These are phyloP conservation scores for Carex scoparia DNA, from an alignment of 176 grass and related monocot species.

Conservation along the genomic window DNA sequence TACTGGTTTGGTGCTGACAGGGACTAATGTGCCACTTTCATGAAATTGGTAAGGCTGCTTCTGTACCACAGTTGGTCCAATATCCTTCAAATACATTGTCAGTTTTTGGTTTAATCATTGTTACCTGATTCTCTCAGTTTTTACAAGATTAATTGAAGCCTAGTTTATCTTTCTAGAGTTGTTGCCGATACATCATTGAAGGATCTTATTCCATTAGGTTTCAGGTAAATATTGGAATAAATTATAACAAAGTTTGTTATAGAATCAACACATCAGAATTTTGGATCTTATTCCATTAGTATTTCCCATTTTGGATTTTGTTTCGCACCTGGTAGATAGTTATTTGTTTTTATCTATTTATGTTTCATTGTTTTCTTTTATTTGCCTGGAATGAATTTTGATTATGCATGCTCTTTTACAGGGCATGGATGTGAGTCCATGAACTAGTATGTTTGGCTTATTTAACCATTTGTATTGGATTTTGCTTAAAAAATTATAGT, in stretches of 20 bases:
- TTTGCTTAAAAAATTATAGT: background rate
- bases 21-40: too few relatives aligned
- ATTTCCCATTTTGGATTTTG: slow-evolving; percentile 89
- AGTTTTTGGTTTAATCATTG: too few relatives aligned
- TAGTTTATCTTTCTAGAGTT: slow-evolving; percentile 40
- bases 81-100: too few relatives aligned
- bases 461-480: slow-evolving; percentile 1
- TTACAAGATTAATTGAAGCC: slow-evolving; percentile 2
- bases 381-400: background rate
- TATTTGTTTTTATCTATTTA: slow-evolving; percentile 5
- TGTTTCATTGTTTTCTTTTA: too few relatives aligned
- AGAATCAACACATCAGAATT: background rate
- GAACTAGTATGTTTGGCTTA: background rate
- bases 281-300: slow-evolving; percentile 81
- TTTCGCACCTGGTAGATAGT: slow-evolving; percentile 73
- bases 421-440: background rate
- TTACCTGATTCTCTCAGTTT: background rate
- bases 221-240: slow-evolving; percentile 64
- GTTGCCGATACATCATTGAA: slow-evolving; percentile 80
- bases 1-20: too few relatives aligned
- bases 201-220: slow-evolving; percentile 85
- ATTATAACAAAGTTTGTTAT: background rate
- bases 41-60: too few relatives aligned
- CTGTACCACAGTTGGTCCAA: too few relatives aligned
- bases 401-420: background rate